These are phyloP conservation scores for Aspergillus texensis DNA, from an alignment of 2,329 filamentous ascomycete species.

Conservation along the genomic window DNA sequence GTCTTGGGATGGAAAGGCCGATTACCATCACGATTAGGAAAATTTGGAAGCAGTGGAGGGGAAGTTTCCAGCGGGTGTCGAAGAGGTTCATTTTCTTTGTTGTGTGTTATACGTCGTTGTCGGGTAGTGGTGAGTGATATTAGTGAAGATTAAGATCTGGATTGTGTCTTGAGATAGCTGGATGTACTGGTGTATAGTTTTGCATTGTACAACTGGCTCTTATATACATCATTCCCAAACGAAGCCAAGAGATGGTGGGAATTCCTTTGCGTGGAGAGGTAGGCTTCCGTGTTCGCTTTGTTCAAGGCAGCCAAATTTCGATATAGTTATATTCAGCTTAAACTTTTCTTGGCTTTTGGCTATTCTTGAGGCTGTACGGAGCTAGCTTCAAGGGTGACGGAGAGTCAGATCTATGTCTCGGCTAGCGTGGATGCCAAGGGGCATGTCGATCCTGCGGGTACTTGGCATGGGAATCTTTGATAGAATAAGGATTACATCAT, in stretches of 20 bases:
- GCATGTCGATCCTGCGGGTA: not conserved
- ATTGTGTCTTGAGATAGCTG: not conserved
- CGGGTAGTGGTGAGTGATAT: fast-evolving
- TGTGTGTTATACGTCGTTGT: not conserved
- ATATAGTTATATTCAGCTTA: not conserved
- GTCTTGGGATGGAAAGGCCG: not conserved
- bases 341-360: not conserved
- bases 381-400: not conserved
- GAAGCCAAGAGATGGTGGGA: not conserved
- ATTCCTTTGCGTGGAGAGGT: not conserved
- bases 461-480: not conserved
- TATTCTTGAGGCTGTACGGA: not conserved
- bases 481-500: not conserved
- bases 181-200: not conserved
- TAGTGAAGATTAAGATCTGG: not conserved
- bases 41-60: not conserved
- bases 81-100: not conserved
- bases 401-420: not conserved
- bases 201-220: not conserved
- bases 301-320: not conserved
- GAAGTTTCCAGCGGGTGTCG: not conserved
- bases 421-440: not conserved
- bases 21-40: not conserved
- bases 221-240: not conserved
- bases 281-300: not conserved